A percentile compares a stretch with the other conserved stretches of the same genome.
Conservation (phyloP, 2,329 filamentous ascomycete species). For the Grosmannia clavigera region DNA sequence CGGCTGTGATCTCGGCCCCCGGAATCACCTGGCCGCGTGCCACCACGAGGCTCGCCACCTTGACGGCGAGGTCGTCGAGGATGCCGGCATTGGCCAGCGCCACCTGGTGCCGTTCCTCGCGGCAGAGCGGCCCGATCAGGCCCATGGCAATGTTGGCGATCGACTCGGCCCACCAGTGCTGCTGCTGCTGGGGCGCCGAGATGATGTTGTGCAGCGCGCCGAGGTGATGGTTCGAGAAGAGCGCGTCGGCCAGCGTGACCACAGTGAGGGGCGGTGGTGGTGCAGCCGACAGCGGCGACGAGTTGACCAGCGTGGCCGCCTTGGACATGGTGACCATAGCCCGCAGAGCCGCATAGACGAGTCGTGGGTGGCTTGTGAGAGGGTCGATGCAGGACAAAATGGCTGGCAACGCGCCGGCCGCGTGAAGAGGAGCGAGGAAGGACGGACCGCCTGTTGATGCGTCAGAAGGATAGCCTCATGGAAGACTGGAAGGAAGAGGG, state of each 20-base stretch:
- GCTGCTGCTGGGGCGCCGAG: slow-evolving; percentile 24
- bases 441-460: slow-evolving; percentile 54
- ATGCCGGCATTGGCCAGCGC: slow-evolving; percentile 61
- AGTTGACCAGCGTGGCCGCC: slow-evolving; percentile 23
- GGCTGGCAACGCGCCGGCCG: slow-evolving; percentile 53
- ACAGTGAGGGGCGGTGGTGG: slow-evolving; percentile 30
- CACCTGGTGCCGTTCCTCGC: slow-evolving; percentile 56
- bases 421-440: slow-evolving; percentile 64
- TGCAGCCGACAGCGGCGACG: slow-evolving; percentile 38
- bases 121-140: slow-evolving; percentile 48
- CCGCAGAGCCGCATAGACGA: slow-evolving; percentile 62
- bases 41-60: slow-evolving; percentile 59
- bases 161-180: slow-evolving; percentile 34
- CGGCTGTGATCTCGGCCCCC: slow-evolving; percentile 42
- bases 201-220: slow-evolving; percentile 55
- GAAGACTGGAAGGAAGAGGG: no score
- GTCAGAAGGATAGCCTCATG: background rate
- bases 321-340: slow-evolving; percentile 61
- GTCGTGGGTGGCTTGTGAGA: slow-evolving; percentile 46
- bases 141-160: slow-evolving; percentile 34
- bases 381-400: slow-evolving; percentile 61
- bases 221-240: slow-evolving; percentile 53
- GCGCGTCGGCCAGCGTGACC: slow-evolving; percentile 42
- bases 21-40: slow-evolving; percentile 57
- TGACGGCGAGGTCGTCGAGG: slow-evolving; percentile 64